Evolutionary conservation across 176 grass and related monocot genomes (phyloP).

Genomic region (Cenchrus americanus): DNA sequence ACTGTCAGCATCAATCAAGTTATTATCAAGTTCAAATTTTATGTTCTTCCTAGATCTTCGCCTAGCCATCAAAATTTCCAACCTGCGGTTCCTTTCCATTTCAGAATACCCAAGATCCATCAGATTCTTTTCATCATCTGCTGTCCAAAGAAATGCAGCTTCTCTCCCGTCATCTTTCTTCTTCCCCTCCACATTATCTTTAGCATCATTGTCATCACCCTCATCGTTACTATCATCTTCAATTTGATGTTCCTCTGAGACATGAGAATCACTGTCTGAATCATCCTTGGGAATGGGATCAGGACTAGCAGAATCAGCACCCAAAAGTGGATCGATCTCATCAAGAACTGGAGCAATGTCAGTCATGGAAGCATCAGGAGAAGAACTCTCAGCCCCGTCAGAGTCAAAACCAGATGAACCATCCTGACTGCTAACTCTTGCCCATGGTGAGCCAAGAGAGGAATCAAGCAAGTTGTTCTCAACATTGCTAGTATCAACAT

Average conservation of each 20-base stretch:
- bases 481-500: slow-evolving; percentile 35
- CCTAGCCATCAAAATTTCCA: slow-evolving; percentile 84
- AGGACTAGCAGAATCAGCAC: slow-evolving; percentile 41
- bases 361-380: slow-evolving; percentile 75
- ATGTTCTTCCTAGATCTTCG: slow-evolving; percentile 91
- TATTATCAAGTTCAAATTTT: slow-evolving; percentile 59
- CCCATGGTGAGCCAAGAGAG: slow-evolving; percentile 67
- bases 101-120: slow-evolving; percentile 96
- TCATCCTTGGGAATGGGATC: slow-evolving; percentile 43
- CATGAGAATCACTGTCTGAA: slow-evolving; percentile 62
- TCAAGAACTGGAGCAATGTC: slow-evolving; percentile 81
- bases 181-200: slow-evolving; percentile 59
- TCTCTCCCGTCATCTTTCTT: slow-evolving; percentile 59
- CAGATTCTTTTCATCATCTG: slow-evolving; percentile 90
- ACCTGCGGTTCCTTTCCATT: slow-evolving; percentile 88
- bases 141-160: slow-evolving; percentile 84
- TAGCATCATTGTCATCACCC: slow-evolving; percentile 39
- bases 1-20: slow-evolving; percentile 52
- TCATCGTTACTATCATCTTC: slow-evolving; percentile 72
- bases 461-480: slow-evolving; percentile 49
- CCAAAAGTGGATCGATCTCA: slow-evolving; percentile 84
- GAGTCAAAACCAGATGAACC: slow-evolving; percentile 78
- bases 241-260: slow-evolving; percentile 58
- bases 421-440: slow-evolving; percentile 58
- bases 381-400: slow-evolving; percentile 74